Evolutionary conservation across 108 stramenopile species (phyloP), one percentile per base, ranked within the genome.

Genomic region (Chaetoceros tenuissimus): DNA sequence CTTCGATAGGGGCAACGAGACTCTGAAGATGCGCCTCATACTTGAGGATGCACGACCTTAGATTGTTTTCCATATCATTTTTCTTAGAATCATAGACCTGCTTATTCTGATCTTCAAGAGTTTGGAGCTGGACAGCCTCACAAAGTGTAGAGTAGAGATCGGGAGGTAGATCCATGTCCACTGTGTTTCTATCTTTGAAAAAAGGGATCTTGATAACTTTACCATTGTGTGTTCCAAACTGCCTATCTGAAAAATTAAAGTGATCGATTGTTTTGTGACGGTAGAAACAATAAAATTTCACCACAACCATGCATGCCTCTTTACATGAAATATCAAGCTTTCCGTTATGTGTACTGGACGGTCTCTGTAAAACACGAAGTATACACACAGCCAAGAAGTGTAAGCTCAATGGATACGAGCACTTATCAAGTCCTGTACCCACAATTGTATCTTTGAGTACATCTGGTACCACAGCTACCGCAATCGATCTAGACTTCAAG

Each of bases 201-300:
- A 91, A 87, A 28, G 89, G 84, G 56, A 87, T 24, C 13, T 51
- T 57, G 29, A 85, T 57, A 22, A 79, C 58, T 31, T 61, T 46
- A 28, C 20, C 69, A 18, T 53, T 26, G 3, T 57, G 46, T 27
- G 28, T 46, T 2, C 67, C 46, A 40, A 62, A 64, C 46, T 18
- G 18, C 19, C 50, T 30, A 8, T 77, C 31, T 27, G 34, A 21
- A 1, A 55, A 66, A 7, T 53, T 28, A 22, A 87, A 68, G 18
- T 72, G 50, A 57, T 77, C 80, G 5, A 80, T 69, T n/a, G 75
- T 63, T 24, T 74, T 58, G 45, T 62, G 57, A 0, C 86, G 71
- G 51, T 88, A 92, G 21, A 92, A 79, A 27, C 76, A 67, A 56
- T 74, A 92, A 46, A 92, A 92, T 59, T 69, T 76, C 29, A 80